Evolutionary conservation across 768 basidiomycete genomes (phyloP).

Genomic region (Leccinum variicolor): DNA sequence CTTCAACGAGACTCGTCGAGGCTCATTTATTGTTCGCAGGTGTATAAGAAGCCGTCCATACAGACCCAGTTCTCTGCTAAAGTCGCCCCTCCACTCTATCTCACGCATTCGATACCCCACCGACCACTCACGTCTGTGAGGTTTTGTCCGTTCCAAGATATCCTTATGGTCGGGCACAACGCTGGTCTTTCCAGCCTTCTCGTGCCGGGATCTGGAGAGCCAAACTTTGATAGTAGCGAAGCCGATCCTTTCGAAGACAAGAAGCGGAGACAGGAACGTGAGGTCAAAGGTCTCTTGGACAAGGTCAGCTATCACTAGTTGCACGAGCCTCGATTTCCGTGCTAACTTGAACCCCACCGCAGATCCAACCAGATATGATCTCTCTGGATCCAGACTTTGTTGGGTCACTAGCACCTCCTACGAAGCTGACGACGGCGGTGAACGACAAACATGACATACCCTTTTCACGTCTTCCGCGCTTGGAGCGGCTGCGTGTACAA

Average conservation of each 20-base stretch:
- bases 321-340: background rate
- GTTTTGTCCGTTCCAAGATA: slow-evolving; percentile 90
- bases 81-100: slow-evolving; percentile 74
- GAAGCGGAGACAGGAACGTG: slow-evolving; percentile 79
- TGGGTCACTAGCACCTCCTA: slow-evolving; percentile 61
- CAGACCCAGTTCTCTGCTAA: slow-evolving; percentile 48
- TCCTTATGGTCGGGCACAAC: slow-evolving; percentile 75
- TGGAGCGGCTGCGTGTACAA: slow-evolving; percentile 56
- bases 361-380: slow-evolving; percentile 94
- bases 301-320: slow-evolving; percentile 49
- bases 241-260: slow-evolving; percentile 93
- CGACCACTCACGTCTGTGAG: slow-evolving; percentile 70
- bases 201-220: slow-evolving; percentile 90
- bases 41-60: slow-evolving; percentile 70
- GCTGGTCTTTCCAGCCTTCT: slow-evolving; percentile 81
- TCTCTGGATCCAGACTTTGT: slow-evolving; percentile 75
- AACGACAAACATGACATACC: slow-evolving; percentile 48
- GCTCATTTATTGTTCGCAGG: slow-evolving; percentile 35
- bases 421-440: slow-evolving; percentile 53
- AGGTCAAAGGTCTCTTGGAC: slow-evolving; percentile 87
- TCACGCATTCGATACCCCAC: slow-evolving; percentile 82
- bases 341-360: background rate
- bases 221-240: slow-evolving; percentile 91
- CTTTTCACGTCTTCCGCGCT: slow-evolving; percentile 71
- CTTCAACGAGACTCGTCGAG: background rate